These are phyloP conservation scores for Phytophthora foliorum DNA, from an alignment of 352 stramenopile species.

Conservation along the genomic window DNA sequence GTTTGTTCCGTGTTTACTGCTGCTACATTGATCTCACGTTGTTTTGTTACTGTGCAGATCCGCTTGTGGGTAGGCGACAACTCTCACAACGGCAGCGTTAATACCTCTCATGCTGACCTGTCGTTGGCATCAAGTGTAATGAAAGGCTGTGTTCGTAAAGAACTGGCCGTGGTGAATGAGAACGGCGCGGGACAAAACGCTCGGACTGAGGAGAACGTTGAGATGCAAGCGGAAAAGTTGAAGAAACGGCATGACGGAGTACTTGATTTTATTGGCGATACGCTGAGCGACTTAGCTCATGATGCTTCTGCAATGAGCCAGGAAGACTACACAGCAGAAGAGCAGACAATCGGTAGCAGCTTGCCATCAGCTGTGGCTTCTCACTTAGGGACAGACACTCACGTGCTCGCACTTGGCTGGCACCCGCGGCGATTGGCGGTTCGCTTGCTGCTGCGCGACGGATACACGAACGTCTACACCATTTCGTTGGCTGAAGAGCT, in stretches of 20 bases:
- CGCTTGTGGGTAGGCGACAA: slow-evolving; percentile 48
- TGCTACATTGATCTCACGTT: slow-evolving; percentile 5
- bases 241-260: slow-evolving; percentile 23
- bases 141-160: slow-evolving; percentile 65
- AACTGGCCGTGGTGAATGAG: slow-evolving; percentile 6
- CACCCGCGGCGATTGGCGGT: slow-evolving; percentile 22
- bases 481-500: slow-evolving; percentile 28
- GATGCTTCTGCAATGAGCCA: slow-evolving; percentile 27
- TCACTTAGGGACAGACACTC: slow-evolving; percentile 26
- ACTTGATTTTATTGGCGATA: slow-evolving; percentile 42
- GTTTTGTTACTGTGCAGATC: slow-evolving; percentile 43
- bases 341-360: slow-evolving; percentile 25
- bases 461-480: slow-evolving; percentile 45
- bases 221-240: slow-evolving; percentile 2
- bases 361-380: slow-evolving; percentile 29
- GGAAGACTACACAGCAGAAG: slow-evolving; percentile 21
- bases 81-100: slow-evolving; percentile 1
- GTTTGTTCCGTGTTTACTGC: background rate
- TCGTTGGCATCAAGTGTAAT: slow-evolving; percentile 41
- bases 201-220: background rate
- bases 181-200: background rate
- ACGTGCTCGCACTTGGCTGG: slow-evolving; percentile 43
- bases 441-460: slow-evolving; percentile 31
- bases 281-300: slow-evolving; percentile 20
- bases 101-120: slow-evolving; percentile 28